Base-by-base conservation (phyloP, 352 stramenopile genomes). In the Phytophthora podocarpi region DNA sequence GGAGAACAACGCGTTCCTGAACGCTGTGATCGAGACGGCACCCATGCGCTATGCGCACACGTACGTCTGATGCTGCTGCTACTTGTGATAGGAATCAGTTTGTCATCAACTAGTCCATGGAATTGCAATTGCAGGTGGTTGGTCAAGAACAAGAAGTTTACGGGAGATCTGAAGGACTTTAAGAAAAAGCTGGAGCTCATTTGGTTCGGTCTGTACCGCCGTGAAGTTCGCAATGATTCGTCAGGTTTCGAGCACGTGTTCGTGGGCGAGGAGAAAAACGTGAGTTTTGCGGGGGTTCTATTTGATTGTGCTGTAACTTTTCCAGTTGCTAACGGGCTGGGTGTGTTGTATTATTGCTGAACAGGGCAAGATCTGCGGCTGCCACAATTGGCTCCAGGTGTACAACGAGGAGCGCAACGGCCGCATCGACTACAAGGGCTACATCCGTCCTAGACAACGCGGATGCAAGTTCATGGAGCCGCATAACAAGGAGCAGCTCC, bases 331-430 rank as follows among this genome's bases (percentile, higher is more conserved):
- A n/a, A n/a, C n/a, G n/a, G n/a, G 21, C 13, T 46, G 10, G 18
- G 27, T 30, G n/a, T 1, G 13, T 47, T 47, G 10, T 34, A 5
- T 18, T 37, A 24, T 26, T 34, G 16, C n/a, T 34, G 53, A 57
- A 18, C 36, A 93, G 89, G 87, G 73, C 46, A 86, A 97, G 64
- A 84, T 98, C 37, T 88, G 70, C 13, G 95, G 95, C 11, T 97
- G 98, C 71, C 96, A 99, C 79, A 99, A 99, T 76, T 99, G 96
- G 96, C 91, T 99, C 51, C 91, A 98, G 59, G 94, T 98, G 32
- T 99, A 98, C 74, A 86, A 97, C 27, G 93, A 98, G 65, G 96
- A 99, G 74, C 90, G 95, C 67, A 82, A 83, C 12, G 93, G 93
- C 5, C 83, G 82, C 28, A 72, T 99, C 30, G 85, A 99, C 78